Percentiles rank a stretch among this genome's conserved stretches.
These are phyloP conservation scores for Salix brachista DNA, from an alignment of 345 rosid genomes.

Conservation along the genomic window DNA sequence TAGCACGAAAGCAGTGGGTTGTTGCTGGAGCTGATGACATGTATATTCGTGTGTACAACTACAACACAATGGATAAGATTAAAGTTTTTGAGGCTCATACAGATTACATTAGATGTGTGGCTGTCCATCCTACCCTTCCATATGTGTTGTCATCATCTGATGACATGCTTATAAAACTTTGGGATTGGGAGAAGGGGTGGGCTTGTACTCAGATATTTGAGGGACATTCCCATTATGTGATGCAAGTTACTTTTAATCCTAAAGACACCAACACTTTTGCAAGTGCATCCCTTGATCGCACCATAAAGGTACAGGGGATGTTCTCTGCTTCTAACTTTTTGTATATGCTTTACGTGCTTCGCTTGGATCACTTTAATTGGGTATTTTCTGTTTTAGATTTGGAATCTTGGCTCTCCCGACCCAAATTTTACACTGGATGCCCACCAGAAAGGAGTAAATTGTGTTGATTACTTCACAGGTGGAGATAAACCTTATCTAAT, in stretches of 20 bases:
- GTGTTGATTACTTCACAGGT: constrained; percentile 91
- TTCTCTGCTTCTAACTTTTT: constrained; percentile 7
- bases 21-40: constrained; percentile 96
- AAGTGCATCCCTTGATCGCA: constrained; percentile 96
- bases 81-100: constrained; percentile 97
- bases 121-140: constrained; percentile 91
- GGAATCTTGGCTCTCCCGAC: constrained; percentile 96
- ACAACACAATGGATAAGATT: constrained; percentile 85
- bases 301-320: constrained; percentile 54
- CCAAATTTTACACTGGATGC: constrained; percentile 94
- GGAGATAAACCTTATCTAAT: constrained; percentile 92
- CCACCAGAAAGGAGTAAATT: constrained; percentile 89
- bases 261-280: constrained; percentile 93
- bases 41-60: constrained; percentile 83
- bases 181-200: constrained; percentile 99
- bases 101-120: constrained; percentile 90
- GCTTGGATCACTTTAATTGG: background rate
- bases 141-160: constrained; percentile 91
- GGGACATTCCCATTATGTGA: constrained; percentile 99
- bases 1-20: constrained; percentile 85
- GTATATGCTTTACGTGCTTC: constrained; percentile 8
- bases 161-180: constrained; percentile 97
- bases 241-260: constrained; percentile 95
- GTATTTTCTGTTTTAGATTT: constrained; percentile 39
- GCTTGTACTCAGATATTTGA: constrained; percentile 84